phyloP scores from a whole-genome alignment of 140 eudicot genomes.

The Bidens hawaiensis region DNA sequence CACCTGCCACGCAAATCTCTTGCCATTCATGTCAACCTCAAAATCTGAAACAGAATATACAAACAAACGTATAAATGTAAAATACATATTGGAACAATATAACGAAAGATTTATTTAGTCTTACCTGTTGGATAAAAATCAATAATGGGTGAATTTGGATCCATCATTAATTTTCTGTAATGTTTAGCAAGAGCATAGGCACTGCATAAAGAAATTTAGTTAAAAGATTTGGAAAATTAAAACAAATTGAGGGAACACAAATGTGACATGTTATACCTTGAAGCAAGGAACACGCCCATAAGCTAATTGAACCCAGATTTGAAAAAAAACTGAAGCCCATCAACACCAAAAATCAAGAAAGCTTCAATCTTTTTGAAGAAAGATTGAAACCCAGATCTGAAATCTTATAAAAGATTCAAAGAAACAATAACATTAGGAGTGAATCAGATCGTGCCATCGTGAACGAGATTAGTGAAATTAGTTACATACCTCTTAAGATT shows the following conservation, averaged over 20 bases:
- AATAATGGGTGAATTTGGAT: too few species aligned
- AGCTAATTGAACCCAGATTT: conserved; percentile 89
- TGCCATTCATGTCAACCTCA: conserved; percentile 96
- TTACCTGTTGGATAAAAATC: too few species aligned
- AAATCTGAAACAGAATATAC: conserved; percentile 52
- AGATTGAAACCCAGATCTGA: too few species aligned
- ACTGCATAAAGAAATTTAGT: conserved; percentile 40
- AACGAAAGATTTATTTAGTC: neutral
- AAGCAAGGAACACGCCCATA: conserved; percentile 95
- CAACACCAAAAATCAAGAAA: too few species aligned
- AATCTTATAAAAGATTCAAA: too few species aligned
- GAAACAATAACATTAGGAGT: too few species aligned
- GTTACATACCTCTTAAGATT: too few species aligned
- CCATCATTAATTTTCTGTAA: too few species aligned
- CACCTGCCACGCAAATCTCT: conserved; percentile 97
- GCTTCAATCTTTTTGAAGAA: too few species aligned
- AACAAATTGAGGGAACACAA: neutral
- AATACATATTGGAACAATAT: neutral
- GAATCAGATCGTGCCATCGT: too few species aligned
- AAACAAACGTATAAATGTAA: neutral
- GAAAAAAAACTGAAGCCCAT: too few species aligned
- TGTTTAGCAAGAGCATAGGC: conserved; percentile 89
- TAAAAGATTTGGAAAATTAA: neutral
- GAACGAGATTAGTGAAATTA: too few species aligned
- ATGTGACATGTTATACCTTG: conserved; percentile 49